Percentiles rank a stretch among this genome's conserved stretches.
Evolutionary conservation across 1,284 basidiomycete genomes (phyloP).

Genomic region (Cutaneotrichosporon sp.): DNA sequence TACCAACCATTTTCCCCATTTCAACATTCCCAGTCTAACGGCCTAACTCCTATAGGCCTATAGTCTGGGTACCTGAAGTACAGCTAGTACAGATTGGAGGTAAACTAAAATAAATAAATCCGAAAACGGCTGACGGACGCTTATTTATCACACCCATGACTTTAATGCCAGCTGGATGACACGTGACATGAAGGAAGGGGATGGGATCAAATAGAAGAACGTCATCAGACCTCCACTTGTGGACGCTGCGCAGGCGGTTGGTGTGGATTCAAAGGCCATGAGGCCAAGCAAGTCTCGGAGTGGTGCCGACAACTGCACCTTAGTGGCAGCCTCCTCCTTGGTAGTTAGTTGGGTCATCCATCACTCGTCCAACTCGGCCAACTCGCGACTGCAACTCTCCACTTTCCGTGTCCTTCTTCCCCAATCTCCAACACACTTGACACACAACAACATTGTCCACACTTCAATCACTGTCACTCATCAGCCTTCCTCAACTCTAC

Average conservation of each 20-base stretch:
- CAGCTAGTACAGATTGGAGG: too few species aligned
- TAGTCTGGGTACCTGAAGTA: too few species aligned
- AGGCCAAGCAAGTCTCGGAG: background rate
- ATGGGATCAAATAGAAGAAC: too few species aligned
- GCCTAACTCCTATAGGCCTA: too few species aligned
- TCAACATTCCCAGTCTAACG: too few species aligned
- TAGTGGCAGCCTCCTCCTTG: background rate
- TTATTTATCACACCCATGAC: too few species aligned
- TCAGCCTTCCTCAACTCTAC: background rate
- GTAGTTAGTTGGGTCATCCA: too few species aligned
- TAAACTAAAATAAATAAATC: too few species aligned
- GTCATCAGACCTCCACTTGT: background rate
- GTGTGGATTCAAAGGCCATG: background rate
- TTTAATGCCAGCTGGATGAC: too few species aligned
- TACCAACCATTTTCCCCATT: too few species aligned
- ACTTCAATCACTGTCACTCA: background rate
- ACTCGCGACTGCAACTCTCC: background rate
- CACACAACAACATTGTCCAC: background rate
- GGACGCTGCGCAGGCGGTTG: slow-evolving; percentile 2
- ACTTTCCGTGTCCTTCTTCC: background rate
- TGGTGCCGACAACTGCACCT: background rate
- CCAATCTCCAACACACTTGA: background rate
- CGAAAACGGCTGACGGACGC: too few species aligned
- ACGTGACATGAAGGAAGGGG: too few species aligned
- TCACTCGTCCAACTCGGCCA: background rate